Evolutionary conservation across 2,329 filamentous ascomycete species (phyloP).

Genomic region (Rutstroemia sydowiana): DNA sequence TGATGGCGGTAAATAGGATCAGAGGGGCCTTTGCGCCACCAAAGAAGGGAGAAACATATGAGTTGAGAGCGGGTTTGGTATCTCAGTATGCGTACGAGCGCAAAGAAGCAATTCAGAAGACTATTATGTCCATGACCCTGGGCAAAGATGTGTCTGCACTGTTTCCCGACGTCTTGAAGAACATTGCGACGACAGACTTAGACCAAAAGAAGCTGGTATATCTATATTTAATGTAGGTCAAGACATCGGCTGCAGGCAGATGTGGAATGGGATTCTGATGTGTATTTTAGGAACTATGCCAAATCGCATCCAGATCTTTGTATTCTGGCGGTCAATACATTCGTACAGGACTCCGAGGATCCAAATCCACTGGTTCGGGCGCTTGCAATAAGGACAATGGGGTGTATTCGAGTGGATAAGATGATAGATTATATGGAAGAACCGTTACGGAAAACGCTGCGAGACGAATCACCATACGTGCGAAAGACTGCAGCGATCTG

Average conservation of each 20-base stretch:
- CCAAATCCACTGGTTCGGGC: constrained; percentile 94
- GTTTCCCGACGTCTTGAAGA: constrained; percentile 97
- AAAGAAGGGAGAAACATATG: constrained; percentile 95
- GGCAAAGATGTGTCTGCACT: constrained; percentile 97
- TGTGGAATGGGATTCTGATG: constrained; percentile 9
- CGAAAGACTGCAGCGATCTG: constrained; percentile 97
- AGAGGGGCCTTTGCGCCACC: constrained; percentile 87
- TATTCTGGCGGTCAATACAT: constrained; percentile 97
- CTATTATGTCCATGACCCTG: constrained; percentile 99
- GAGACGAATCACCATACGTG: constrained; percentile 96
- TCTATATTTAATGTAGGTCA: constrained; percentile 78
- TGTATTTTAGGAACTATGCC: constrained; percentile 76
- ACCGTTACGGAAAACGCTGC: constrained; percentile 86
- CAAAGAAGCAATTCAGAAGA: constrained; percentile 98
- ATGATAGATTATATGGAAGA: constrained; percentile 99
- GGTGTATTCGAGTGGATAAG: constrained; percentile 95
- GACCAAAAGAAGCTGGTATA: constrained; percentile 99
- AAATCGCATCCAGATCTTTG: constrained; percentile 98
- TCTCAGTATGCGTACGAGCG: constrained; percentile 99
- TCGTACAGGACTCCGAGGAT: constrained; percentile 98
- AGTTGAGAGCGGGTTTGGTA: constrained; percentile 88
- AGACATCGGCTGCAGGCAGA: not conserved
- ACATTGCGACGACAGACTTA: constrained; percentile 88
- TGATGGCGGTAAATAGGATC: constrained; percentile 94
- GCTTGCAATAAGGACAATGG: constrained; percentile 95